These are phyloP conservation scores for Eucalyptus tenuipes DNA, from an alignment of 345 rosid genomes.

Conservation along the genomic window DNA sequence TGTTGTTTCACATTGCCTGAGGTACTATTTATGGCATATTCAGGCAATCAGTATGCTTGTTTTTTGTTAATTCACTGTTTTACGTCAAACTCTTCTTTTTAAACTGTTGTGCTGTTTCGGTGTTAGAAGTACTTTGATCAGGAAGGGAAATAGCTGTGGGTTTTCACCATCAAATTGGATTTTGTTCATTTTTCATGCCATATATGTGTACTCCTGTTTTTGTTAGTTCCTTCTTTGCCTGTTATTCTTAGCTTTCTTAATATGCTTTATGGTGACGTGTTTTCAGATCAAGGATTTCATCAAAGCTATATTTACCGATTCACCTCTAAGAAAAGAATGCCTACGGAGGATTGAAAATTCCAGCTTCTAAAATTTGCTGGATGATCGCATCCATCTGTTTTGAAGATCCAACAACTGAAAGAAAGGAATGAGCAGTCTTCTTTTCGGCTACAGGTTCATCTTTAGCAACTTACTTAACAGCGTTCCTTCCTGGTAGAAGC, in stretches of 20 bases:
- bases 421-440: background rate
- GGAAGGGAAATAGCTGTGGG: background rate
- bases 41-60: background rate
- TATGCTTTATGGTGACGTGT: background rate
- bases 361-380: slow-evolving; percentile 6
- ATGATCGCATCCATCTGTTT: background rate
- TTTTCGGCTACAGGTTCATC: background rate
- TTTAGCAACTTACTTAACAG: background rate
- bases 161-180: background rate
- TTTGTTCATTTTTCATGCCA: background rate
- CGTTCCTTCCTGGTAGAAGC: background rate
- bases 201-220: background rate
- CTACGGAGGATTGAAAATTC: slow-evolving; percentile 62
- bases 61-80: background rate
- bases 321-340: slow-evolving; percentile 86
- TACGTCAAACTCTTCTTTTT: background rate
- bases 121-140: background rate
- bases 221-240: background rate
- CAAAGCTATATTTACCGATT: slow-evolving; percentile 79
- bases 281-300: slow-evolving; percentile 73
- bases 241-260: background rate
- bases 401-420: background rate
- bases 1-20: slow-evolving; percentile 62
- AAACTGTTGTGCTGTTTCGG: background rate
- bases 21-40: slow-evolving; percentile 21